Conservation (phyloP, 1,139 yeast species). For the Candida neerlandica region DNA sequence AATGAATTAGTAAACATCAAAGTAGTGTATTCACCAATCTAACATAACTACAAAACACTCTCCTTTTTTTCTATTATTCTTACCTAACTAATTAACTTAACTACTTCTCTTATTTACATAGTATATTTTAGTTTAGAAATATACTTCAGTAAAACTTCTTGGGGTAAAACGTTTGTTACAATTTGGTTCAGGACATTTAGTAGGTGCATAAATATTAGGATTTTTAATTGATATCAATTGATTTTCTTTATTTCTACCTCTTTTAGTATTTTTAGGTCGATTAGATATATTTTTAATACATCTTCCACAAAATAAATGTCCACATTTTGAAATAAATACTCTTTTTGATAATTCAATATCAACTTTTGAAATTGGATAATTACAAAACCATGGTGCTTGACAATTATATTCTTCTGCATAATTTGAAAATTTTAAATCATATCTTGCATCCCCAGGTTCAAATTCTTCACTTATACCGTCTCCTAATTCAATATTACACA, state of each 20-base stretch:
- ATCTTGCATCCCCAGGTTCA: constrained; percentile 29
- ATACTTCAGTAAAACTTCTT: constrained; percentile 43
- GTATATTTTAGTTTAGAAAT: constrained; percentile 16
- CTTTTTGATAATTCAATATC: constrained; percentile 69
- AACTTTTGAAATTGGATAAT: constrained; percentile 47
- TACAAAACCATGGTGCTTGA: constrained; percentile 68
- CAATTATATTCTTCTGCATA: constrained; percentile 36
- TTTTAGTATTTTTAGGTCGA: constrained; percentile 23
- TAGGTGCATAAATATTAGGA: constrained; percentile 52
- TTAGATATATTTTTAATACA: constrained; percentile 67
- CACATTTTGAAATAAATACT: constrained; percentile 72
- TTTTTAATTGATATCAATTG: constrained; percentile 37
- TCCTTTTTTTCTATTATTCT: too few species aligned
- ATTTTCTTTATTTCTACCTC: constrained; percentile 18
- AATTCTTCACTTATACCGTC: constrained; percentile 66
- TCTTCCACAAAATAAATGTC: constrained; percentile 86
- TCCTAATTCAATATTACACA: constrained; percentile 73
- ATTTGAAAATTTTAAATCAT: constrained; percentile 28
- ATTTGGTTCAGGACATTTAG: constrained; percentile 43
- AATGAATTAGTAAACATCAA: too few species aligned
- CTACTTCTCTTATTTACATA: not conserved
- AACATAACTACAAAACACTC: too few species aligned
- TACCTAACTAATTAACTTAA: too few species aligned
- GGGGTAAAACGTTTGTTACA: constrained; percentile 43
- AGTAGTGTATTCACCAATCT: too few species aligned